phyloP scores from a whole-genome alignment of 495 filamentous ascomycete genomes.

The Pyronema omphalodes region DNA sequence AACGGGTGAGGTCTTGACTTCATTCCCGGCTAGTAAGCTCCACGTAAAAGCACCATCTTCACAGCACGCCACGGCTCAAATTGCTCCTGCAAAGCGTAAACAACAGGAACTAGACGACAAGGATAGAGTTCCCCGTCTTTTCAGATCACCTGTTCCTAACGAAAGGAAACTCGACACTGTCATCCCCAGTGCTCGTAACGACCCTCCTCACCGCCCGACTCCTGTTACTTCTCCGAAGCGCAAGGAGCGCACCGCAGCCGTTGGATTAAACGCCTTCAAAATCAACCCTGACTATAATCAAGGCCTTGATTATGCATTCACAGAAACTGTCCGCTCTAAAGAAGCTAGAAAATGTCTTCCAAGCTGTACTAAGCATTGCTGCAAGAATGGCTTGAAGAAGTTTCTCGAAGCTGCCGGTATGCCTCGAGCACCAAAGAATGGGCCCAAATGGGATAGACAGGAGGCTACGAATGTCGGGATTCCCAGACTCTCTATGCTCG shows the following conservation, averaged over 20 bases:
- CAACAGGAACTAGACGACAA: no score
- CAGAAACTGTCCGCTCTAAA: conserved; percentile 53
- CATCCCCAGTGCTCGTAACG: neutral
- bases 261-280: conserved; percentile 45
- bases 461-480: no score
- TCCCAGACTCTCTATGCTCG: conserved; percentile 1
- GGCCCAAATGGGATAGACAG: conserved; percentile 18
- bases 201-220: neutral
- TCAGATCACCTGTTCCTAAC: no score
- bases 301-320: conserved; percentile 55
- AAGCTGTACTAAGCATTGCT: conserved; percentile 51
- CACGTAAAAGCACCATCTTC: no score
- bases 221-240: no score
- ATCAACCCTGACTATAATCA: conserved; percentile 59
- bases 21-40: no score
- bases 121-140: no score
- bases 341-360: conserved; percentile 54
- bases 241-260: neutral
- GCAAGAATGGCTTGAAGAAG: conserved; percentile 9
- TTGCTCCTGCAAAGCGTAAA: no score
- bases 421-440: conserved; percentile 6
- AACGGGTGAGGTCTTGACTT: no score
- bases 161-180: no score
- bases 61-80: no score
- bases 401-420: conserved; percentile 20